phyloP scores from a whole-genome alignment of 805 yeast genomes.

The Saturnispora sanitii region DNA sequence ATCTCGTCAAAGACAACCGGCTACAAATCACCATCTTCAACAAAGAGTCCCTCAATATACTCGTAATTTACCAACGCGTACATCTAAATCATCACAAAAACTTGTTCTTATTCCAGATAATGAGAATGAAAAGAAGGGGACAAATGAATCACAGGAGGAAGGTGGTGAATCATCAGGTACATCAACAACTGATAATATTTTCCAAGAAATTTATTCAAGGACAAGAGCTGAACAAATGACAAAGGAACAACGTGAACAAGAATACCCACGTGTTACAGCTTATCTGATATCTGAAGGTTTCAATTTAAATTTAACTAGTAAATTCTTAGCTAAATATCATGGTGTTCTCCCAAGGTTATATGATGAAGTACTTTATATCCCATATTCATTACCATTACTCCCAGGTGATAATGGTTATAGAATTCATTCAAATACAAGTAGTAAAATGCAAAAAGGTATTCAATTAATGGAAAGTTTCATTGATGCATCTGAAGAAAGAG shows the following conservation, averaged over 20 bases:
- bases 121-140: slow-evolving; percentile 15
- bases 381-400: slow-evolving; percentile 74
- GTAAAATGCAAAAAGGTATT: slow-evolving; percentile 30
- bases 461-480: slow-evolving; percentile 65
- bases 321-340: slow-evolving; percentile 60
- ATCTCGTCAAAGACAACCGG: slow-evolving; percentile 35
- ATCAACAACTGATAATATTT: slow-evolving; percentile 27
- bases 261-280: slow-evolving; percentile 80
- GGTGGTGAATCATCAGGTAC: slow-evolving; percentile 8
- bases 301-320: slow-evolving; percentile 50
- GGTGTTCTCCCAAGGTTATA: slow-evolving; percentile 79
- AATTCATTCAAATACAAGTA: slow-evolving; percentile 56
- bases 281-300: slow-evolving; percentile 82
- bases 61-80: slow-evolving; percentile 56
- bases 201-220: slow-evolving; percentile 23
- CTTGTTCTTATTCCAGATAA: slow-evolving; percentile 77
- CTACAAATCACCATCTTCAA: slow-evolving; percentile 7
- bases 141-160: slow-evolving; percentile 13
- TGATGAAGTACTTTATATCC: slow-evolving; percentile 89
- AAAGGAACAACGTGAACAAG: slow-evolving; percentile 49
- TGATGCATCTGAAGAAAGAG: slow-evolving; percentile 73
- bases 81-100: slow-evolving; percentile 78
- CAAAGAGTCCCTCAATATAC: slow-evolving; percentile 37
- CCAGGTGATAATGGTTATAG: slow-evolving; percentile 78
- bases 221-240: slow-evolving; percentile 46